phyloP scores from a whole-genome alignment of 306 rosid species.

The Fragaria vesca region DNA sequence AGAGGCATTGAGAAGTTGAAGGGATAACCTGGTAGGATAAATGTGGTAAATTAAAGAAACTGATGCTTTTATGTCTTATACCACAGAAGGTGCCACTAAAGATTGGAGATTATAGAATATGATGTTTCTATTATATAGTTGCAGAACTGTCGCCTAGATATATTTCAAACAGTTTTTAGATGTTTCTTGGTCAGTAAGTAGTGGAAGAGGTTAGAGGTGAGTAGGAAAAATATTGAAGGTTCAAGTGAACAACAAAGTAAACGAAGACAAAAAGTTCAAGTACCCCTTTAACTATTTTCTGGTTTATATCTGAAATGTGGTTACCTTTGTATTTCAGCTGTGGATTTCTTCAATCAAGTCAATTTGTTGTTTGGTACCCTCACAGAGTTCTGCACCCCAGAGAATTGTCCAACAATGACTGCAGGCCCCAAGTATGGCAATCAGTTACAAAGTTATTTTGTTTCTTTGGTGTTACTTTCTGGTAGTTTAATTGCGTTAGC shows the following conservation, averaged over 20 bases:
- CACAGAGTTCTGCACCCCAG: constrained; percentile 94
- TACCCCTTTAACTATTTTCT: constrained; percentile 1
- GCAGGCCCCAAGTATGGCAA: constrained; percentile 97
- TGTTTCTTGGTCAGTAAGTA: neutral
- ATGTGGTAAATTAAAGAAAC: neutral
- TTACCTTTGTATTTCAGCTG: constrained; percentile 66
- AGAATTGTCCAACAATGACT: constrained; percentile 97
- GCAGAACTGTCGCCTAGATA: neutral
- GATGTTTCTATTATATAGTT: neutral
- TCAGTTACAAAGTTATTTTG: constrained; percentile 11
- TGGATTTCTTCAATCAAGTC: constrained; percentile 99
- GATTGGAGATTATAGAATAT: neutral
- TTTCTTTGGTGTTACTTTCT: constrained; percentile 15
- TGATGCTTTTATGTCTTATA: neutral
- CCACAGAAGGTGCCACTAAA: neutral
- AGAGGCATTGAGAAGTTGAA: neutral
- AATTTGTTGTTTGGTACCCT: constrained; percentile 97
- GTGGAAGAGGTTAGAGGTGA: neutral
- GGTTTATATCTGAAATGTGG: constrained; percentile 30
- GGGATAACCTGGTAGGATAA: neutral
- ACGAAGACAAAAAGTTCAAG: neutral
- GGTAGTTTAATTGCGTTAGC: constrained; percentile 14
- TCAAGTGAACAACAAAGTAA: neutral
- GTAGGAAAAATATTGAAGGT: neutral
- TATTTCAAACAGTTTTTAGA: neutral